Evolutionary conservation across 371 early-diverging fungal genomes (phyloP).

Genomic region (Choanephora cucurbitarum): DNA sequence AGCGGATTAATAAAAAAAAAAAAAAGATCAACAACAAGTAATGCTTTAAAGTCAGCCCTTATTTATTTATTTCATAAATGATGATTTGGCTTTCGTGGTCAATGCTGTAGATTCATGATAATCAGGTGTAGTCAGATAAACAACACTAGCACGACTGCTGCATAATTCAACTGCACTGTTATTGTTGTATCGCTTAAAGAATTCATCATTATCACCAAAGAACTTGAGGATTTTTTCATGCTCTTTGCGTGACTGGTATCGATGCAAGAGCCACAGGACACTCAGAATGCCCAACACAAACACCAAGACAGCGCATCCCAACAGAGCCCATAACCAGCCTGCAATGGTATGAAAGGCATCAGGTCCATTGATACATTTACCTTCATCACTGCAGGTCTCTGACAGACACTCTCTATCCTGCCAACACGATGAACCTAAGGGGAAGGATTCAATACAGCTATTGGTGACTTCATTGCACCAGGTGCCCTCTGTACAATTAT

Average conservation of each 20-base stretch:
- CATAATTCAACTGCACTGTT: neutral
- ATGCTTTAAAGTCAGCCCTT: neutral
- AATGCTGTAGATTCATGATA: constrained; percentile 38
- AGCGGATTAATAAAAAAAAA: constrained; percentile 13
- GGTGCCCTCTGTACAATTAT: constrained; percentile 30
- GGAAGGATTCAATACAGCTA: constrained; percentile 11
- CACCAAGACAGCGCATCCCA: constrained; percentile 17
- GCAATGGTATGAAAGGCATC: constrained; percentile 25
- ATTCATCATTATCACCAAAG: constrained; percentile 29
- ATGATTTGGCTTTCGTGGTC: constrained; percentile 23
- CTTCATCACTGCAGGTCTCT: constrained; percentile 19
- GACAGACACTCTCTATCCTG: constrained; percentile 31
- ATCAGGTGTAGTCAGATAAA: constrained; percentile 41
- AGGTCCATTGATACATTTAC: constrained; percentile 15
- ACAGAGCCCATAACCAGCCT: constrained; percentile 26
- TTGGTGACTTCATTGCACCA: constrained; percentile 16
- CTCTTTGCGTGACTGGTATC: constrained; percentile 31
- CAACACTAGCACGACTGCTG: constrained; percentile 32
- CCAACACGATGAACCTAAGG: constrained; percentile 13
- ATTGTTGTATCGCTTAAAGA: constrained; percentile 7
- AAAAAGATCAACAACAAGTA: constrained; percentile 9
- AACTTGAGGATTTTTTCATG: constrained; percentile 27
- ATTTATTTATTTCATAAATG: constrained; percentile 3
- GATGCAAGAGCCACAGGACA: constrained; percentile 28
- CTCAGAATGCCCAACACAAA: constrained; percentile 26